Evolutionary conservation across 176 grass and related monocot genomes (phyloP).

Genomic region (Guadua angustifolia): DNA sequence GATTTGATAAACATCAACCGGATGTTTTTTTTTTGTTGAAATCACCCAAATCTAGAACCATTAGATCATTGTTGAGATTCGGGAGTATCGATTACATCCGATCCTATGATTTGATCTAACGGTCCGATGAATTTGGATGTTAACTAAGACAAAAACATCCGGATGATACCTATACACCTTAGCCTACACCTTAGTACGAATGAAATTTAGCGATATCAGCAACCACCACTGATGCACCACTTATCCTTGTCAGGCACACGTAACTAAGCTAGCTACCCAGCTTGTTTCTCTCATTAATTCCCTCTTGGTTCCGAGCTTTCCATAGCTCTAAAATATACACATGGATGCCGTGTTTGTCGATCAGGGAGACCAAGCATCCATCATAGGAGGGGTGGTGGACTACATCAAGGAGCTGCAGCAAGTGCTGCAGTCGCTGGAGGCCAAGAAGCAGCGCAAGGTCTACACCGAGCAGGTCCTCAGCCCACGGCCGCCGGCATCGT

Average conservation of each 20-base stretch:
- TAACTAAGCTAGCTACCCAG: neutral
- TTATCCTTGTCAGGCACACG: neutral
- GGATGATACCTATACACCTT: no score
- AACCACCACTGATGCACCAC: neutral
- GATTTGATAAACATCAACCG: no score
- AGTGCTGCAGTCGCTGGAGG: slow-evolving; percentile 74
- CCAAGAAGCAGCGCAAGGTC: slow-evolving; percentile 85
- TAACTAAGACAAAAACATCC: no score
- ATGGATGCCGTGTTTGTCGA: neutral
- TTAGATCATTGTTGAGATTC: no score
- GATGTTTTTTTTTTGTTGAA: no score
- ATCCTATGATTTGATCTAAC: no score
- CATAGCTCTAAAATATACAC: neutral
- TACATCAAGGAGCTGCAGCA: slow-evolving; percentile 97
- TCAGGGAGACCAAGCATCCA: slow-evolving; percentile 93
- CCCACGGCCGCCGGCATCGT: slow-evolving; percentile 45
- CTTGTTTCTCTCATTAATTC: neutral
- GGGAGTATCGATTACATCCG: no score
- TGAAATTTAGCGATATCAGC: neutral
- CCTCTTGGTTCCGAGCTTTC: neutral
- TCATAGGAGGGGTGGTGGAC: slow-evolving; percentile 92
- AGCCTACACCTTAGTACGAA: neutral
- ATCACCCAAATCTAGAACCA: no score
- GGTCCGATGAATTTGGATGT: no score
- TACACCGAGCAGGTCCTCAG: slow-evolving; percentile 65